Evolutionary conservation across 2,329 filamentous ascomycete species (phyloP).

Genomic region (Aspergillus intermedius): DNA sequence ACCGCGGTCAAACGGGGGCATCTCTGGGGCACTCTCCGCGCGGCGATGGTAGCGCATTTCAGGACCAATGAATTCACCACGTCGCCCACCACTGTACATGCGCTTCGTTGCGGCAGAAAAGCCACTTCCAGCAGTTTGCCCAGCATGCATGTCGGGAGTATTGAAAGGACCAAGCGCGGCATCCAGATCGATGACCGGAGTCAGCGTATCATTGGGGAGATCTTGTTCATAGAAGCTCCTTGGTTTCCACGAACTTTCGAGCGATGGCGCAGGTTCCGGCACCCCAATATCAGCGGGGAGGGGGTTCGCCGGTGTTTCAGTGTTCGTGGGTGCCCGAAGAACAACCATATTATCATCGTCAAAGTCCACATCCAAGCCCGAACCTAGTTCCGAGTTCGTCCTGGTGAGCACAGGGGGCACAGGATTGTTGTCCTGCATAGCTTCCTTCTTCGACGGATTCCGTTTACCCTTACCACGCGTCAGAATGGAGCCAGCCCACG

Average conservation of each 20-base stretch:
- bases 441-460: conserved; percentile 37
- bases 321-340: conserved; percentile 38
- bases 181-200: conserved; percentile 86
- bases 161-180: conserved; percentile 90
- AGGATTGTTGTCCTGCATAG: conserved; percentile 21
- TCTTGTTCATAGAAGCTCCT: conserved; percentile 39
- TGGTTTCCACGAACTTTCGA: conserved; percentile 39
- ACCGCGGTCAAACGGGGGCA: conserved; percentile 43
- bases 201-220: conserved; percentile 58
- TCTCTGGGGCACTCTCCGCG: conserved; percentile 44
- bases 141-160: conserved; percentile 48
- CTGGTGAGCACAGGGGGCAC: conserved; percentile 36
- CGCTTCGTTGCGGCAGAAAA: conserved; percentile 37
- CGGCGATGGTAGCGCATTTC: conserved; percentile 47
- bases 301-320: conserved; percentile 22
- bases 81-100: conserved; percentile 45
- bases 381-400: conserved; percentile 37
- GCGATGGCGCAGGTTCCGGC: conserved; percentile 11
- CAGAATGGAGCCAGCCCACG: conserved; percentile 49
- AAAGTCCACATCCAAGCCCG: conserved; percentile 41
- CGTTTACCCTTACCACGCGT: conserved; percentile 43
- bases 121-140: conserved; percentile 25
- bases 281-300: conserved; percentile 12
- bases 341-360: conserved; percentile 46
- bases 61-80: conserved; percentile 41